These are phyloP conservation scores for Boletus pseudo-olivaceus DNA, from an alignment of 768 basidiomycete genomes.

Conservation along the genomic window DNA sequence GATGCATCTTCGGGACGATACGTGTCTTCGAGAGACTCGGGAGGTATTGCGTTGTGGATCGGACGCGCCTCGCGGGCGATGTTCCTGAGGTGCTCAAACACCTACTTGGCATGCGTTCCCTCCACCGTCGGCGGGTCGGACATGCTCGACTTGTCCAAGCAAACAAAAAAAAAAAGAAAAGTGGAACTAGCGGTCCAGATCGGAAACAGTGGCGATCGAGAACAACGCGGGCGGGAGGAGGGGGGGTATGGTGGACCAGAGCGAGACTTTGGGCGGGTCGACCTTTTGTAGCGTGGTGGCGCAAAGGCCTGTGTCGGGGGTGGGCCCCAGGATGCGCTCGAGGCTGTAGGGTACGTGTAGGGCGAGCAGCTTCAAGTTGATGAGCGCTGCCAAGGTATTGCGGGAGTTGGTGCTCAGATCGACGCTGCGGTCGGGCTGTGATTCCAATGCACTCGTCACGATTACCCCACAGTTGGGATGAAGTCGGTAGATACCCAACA, in stretches of 20 bases:
- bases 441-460: background rate
- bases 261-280: conserved; percentile 9
- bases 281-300: background rate
- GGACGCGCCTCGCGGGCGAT: too few relatives aligned
- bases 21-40: too few relatives aligned
- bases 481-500: too few relatives aligned
- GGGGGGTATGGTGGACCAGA: conserved; percentile 16
- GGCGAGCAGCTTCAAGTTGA: conserved; percentile 7
- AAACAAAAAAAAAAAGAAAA: conserved; percentile 7
- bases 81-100: conserved; percentile 10
- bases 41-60: too few relatives aligned
- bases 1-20: too few relatives aligned
- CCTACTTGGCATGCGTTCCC: conserved; percentile 8
- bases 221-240: too few relatives aligned
- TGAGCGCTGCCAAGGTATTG: conserved; percentile 2
- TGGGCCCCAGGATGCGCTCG: too few relatives aligned
- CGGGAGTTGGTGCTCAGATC: conserved; percentile 2
- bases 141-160: background rate
- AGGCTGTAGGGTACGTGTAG: conserved; percentile 10
- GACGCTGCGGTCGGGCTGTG: conserved; percentile 2
- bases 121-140: conserved; percentile 1
- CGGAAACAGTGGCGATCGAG: too few relatives aligned
- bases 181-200: too few relatives aligned
- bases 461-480: too few relatives aligned
- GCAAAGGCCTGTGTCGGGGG: conserved; percentile 14